These are phyloP conservation scores for Biscogniauxia marginata DNA, from an alignment of 2,329 filamentous ascomycete species.

Conservation along the genomic window DNA sequence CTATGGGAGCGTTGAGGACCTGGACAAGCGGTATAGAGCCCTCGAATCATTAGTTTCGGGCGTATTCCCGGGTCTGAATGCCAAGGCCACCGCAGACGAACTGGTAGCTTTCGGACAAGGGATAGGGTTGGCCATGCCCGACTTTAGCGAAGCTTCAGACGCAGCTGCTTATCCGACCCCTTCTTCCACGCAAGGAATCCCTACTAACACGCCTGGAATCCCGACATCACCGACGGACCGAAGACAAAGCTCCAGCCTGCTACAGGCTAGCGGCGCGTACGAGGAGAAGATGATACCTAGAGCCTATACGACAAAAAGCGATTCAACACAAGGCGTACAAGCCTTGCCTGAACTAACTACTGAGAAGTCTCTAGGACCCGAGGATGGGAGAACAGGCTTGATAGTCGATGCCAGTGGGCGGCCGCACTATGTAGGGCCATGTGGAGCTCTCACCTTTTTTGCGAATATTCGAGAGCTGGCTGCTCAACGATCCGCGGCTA, in stretches of 20 bases:
- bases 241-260: conserved; percentile 1
- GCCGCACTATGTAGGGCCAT: conserved; percentile 26
- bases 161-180: background rate
- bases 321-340: background rate
- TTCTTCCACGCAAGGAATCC: background rate
- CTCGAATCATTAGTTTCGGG: conserved; percentile 42
- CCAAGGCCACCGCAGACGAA: conserved; percentile 35
- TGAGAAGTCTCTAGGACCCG: conserved; percentile 1
- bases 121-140: conserved; percentile 38
- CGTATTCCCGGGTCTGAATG: conserved; percentile 39
- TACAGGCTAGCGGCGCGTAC: conserved; percentile 7
- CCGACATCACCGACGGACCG: background rate
- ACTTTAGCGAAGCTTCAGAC: conserved; percentile 15
- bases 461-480: conserved; percentile 21
- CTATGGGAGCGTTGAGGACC: conserved; percentile 45
- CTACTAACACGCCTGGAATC: background rate
- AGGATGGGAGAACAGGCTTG: conserved; percentile 12
- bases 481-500: conserved; percentile 2
- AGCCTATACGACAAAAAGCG: conserved; percentile 11
- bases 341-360: background rate
- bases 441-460: conserved; percentile 22
- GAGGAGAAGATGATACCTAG: conserved; percentile 16
- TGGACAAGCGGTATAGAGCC: conserved; percentile 42
- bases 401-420: conserved; percentile 22
- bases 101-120: conserved; percentile 39